These are phyloP conservation scores for Trametes cingulata DNA, from an alignment of 768 basidiomycete species.

Conservation along the genomic window DNA sequence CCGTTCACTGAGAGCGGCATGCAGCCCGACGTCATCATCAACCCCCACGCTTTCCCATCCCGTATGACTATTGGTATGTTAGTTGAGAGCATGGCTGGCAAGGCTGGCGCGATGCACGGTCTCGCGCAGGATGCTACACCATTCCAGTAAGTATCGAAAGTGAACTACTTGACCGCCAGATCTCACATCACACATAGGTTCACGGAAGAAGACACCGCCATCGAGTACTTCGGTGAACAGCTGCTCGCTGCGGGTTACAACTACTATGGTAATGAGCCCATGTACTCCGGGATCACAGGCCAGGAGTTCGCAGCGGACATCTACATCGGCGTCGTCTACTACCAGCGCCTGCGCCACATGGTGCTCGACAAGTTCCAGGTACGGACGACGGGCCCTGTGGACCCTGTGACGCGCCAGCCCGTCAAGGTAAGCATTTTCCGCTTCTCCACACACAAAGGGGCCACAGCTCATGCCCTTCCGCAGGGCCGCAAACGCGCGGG, in stretches of 20 bases:
- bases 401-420: constrained; percentile 93
- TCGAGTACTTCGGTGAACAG: constrained; percentile 97
- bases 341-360: constrained; percentile 98
- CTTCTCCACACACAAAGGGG: not conserved
- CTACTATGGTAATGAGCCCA: constrained; percentile 98
- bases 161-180: too few species aligned
- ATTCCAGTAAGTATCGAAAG: constrained; percentile 85
- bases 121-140: constrained; percentile 98
- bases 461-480: constrained; percentile 3
- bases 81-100: constrained; percentile 99
- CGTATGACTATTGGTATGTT: constrained; percentile 99
- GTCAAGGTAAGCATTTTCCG: constrained; percentile 69
- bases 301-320: constrained; percentile 99
- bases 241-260: constrained; percentile 94
- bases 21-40: constrained; percentile 99
- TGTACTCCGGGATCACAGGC: constrained; percentile 99
- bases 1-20: constrained; percentile 98
- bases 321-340: constrained; percentile 97
- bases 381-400: constrained; percentile 95
- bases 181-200: constrained; percentile 54
- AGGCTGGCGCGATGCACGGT: constrained; percentile 98
- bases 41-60: constrained; percentile 98
- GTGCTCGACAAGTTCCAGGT: constrained; percentile 99
- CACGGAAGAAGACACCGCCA: constrained; percentile 94
- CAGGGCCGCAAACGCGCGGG: constrained; percentile 96